These are phyloP conservation scores for Tulasnella sp. DNA, from an alignment of 768 basidiomycete genomes.

Conservation along the genomic window DNA sequence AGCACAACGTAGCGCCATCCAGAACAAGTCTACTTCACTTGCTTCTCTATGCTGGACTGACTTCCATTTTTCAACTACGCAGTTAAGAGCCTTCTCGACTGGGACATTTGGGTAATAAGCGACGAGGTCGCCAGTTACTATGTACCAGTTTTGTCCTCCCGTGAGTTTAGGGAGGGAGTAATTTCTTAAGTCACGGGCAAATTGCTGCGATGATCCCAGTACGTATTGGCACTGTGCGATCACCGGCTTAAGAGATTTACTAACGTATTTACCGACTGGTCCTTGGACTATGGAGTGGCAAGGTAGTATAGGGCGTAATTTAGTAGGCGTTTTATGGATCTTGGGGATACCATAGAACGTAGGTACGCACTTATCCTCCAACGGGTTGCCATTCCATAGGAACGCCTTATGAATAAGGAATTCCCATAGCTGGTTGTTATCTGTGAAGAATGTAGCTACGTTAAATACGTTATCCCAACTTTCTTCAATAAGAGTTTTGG, in stretches of 20 bases:
- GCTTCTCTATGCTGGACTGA: not conserved
- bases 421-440: not conserved
- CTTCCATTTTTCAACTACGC: not conserved
- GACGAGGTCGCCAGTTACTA: slow-evolving; percentile 29
- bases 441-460: not conserved
- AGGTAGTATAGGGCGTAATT: not conserved
- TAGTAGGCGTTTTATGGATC: slow-evolving; percentile 5
- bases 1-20: not conserved
- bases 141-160: slow-evolving; percentile 15
- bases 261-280: not conserved
- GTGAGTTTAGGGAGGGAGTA: not conserved
- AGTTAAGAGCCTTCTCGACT: slow-evolving; percentile 19
- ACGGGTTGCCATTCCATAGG: not conserved
- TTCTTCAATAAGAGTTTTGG: not conserved
- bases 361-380: not conserved
- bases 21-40: not conserved
- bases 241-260: not conserved
- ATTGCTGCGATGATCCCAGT: not conserved
- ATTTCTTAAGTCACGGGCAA: not conserved
- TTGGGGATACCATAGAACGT: slow-evolving; percentile 3
- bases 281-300: slow-evolving; percentile 3
- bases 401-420: not conserved
- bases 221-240: not conserved
- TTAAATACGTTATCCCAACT: not conserved
- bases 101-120: slow-evolving; percentile 28